A percentile compares a stretch with the other conserved stretches of the same genome.
Evolutionary conservation across 768 basidiomycete genomes (phyloP).

Genomic region (Hortiboletus flavorubellus): DNA sequence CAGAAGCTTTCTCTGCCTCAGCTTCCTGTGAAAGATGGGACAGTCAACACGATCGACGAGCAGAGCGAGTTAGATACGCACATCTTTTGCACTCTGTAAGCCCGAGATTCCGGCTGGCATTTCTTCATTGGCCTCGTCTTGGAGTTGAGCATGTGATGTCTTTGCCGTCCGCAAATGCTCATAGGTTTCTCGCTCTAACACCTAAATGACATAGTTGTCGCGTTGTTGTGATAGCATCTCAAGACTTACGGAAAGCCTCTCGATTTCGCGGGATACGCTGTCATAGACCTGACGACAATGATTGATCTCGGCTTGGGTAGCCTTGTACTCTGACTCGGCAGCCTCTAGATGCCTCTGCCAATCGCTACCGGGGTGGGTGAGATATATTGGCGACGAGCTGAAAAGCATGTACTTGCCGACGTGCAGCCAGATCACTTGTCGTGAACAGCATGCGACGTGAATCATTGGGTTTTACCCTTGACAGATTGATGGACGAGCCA

Average conservation of each 20-base stretch:
- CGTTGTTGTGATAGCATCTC: background rate
- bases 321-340: constrained; percentile 38
- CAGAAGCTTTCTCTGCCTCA: constrained; percentile 46
- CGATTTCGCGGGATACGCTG: constrained; percentile 27
- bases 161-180: constrained; percentile 35
- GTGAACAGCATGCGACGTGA: constrained; percentile 49
- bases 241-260: constrained; percentile 35
- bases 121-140: constrained; percentile 65
- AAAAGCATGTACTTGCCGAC: constrained; percentile 37
- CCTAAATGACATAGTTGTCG: constrained; percentile 9
- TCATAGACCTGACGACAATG: constrained; percentile 32
- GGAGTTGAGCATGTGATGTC: constrained; percentile 37
- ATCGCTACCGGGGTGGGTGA: constrained; percentile 36
- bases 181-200: constrained; percentile 17
- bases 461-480: constrained; percentile 31
- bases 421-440: constrained; percentile 47
- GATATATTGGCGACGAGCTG: background rate
- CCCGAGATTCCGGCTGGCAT: constrained; percentile 60
- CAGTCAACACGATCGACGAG: background rate
- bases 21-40: constrained; percentile 43
- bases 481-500: constrained; percentile 46
- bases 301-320: constrained; percentile 25
- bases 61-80: constrained; percentile 26
- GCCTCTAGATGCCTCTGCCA: constrained; percentile 39
- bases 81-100: constrained; percentile 53